Evolutionary conservation across 192 early-diverging fungal species (phyloP).

Genomic region (Backusella parvicylindrica): DNA sequence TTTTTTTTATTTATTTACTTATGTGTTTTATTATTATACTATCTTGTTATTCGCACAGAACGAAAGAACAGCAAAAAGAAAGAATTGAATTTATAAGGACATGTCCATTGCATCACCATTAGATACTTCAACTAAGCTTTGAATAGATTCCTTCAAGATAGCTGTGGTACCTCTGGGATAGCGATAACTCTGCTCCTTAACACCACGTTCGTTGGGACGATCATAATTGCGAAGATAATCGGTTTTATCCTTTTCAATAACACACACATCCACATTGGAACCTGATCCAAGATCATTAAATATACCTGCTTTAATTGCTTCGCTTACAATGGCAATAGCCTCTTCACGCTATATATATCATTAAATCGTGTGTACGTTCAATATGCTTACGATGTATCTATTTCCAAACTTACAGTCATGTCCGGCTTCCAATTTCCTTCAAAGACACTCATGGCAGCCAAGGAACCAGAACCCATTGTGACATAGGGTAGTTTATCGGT

Average conservation of each 20-base stretch:
- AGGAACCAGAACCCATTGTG: slow-evolving; percentile 93
- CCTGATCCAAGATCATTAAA: slow-evolving; percentile 99
- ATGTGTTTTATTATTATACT: not conserved
- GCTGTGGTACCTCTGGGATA: slow-evolving; percentile 55
- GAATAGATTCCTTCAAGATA: slow-evolving; percentile 51
- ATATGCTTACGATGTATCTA: no score
- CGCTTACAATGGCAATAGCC: slow-evolving; percentile 85
- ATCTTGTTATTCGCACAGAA: no score
- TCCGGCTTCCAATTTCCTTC: slow-evolving; percentile 80
- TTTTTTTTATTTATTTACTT: not conserved
- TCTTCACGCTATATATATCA: slow-evolving; percentile 72
- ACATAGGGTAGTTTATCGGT: slow-evolving; percentile 96
- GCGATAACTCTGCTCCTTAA: slow-evolving; percentile 84
- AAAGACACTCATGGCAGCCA: slow-evolving; percentile 96
- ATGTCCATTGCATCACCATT: slow-evolving; percentile 69
- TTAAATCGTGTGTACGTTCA: no score
- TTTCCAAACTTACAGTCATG: slow-evolving; percentile 57
- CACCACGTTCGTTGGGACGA: slow-evolving; percentile 84
- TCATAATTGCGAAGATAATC: slow-evolving; percentile 85
- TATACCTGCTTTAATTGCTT: slow-evolving; percentile 95
- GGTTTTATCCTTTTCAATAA: slow-evolving; percentile 82
- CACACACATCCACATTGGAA: slow-evolving; percentile 90
- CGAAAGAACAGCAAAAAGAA: no score
- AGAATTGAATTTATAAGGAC: slow-evolving; percentile 23
- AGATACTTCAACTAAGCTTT: slow-evolving; percentile 53